Evolutionary conservation across 768 basidiomycete species (phyloP).

Genomic region (Pleurotus djamor): DNA sequence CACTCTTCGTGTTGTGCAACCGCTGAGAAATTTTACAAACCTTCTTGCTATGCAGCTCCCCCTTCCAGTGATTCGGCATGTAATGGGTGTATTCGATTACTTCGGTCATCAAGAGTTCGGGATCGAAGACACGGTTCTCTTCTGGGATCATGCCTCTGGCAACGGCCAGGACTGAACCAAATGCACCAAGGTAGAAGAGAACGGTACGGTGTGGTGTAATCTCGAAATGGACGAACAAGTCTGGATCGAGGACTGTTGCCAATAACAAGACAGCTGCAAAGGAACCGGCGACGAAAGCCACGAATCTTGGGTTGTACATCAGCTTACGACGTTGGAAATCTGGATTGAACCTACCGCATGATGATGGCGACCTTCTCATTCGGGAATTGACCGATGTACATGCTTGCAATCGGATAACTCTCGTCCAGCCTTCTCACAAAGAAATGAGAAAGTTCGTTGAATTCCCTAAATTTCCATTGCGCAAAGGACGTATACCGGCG

Average conservation of each 20-base stretch:
- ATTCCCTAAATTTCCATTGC: slow-evolving; percentile 98
- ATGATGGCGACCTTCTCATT: slow-evolving; percentile 90
- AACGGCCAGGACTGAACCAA: slow-evolving; percentile 84
- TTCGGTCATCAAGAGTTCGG: slow-evolving; percentile 88
- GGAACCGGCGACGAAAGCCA: slow-evolving; percentile 94
- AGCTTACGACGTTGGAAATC: neutral
- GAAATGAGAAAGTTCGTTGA: slow-evolving; percentile 95
- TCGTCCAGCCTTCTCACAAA: slow-evolving; percentile 85
- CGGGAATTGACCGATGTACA: slow-evolving; percentile 98
- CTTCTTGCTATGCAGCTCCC: slow-evolving; percentile 83
- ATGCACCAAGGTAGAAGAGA: slow-evolving; percentile 88
- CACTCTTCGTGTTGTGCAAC: too few species aligned
- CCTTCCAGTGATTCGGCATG: slow-evolving; percentile 93
- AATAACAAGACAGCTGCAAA: slow-evolving; percentile 95
- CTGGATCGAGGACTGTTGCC: slow-evolving; percentile 90
- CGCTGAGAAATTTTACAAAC: slow-evolving; percentile 31
- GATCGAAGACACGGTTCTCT: slow-evolving; percentile 91
- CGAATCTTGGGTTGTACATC: slow-evolving; percentile 56
- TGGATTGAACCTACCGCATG: slow-evolving; percentile 69
- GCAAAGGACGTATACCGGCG: slow-evolving; percentile 93
- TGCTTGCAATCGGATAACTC: slow-evolving; percentile 86
- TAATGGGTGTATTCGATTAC: slow-evolving; percentile 95
- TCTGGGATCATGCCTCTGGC: slow-evolving; percentile 96
- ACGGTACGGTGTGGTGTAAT: slow-evolving; percentile 92
- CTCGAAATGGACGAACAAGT: slow-evolving; percentile 91